phyloP scores from a whole-genome alignment of 148 eudicot genomes.

The Oxyria digyna region DNA sequence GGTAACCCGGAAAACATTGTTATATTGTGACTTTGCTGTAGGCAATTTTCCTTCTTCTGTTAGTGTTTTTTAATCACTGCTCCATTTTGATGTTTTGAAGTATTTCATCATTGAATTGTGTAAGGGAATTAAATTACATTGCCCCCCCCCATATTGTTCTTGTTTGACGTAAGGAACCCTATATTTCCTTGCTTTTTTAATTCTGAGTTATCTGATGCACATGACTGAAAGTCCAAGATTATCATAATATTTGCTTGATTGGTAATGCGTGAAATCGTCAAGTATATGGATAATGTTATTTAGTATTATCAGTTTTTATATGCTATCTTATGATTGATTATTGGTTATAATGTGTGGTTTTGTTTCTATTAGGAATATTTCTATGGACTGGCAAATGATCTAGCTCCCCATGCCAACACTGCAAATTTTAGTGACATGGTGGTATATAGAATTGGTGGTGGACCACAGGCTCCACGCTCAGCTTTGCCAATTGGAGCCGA shows the following conservation, averaged over 20 bases:
- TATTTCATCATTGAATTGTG: background rate
- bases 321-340: background rate
- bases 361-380: constrained; percentile 63
- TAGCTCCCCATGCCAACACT: constrained; percentile 77
- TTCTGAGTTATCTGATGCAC: background rate
- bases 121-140: background rate
- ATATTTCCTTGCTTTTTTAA: background rate
- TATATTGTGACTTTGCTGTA: background rate
- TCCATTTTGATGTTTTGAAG: background rate
- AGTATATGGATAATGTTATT: background rate
- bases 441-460: constrained; percentile 77
- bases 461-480: constrained; percentile 94
- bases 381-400: constrained; percentile 82
- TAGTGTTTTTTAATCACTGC: background rate
- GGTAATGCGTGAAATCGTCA: background rate
- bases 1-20: constrained; percentile 25
- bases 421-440: constrained; percentile 63
- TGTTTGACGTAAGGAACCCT: background rate
- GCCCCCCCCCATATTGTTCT: background rate
- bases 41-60: background rate
- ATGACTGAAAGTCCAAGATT: background rate
- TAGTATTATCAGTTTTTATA: background rate
- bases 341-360: background rate
- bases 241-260: background rate
- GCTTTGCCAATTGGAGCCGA: constrained; percentile 96